A percentile compares a stretch with the other conserved stretches of the same genome.
These are phyloP conservation scores for Acer saccharum DNA, from an alignment of 345 rosid species.

Conservation along the genomic window DNA sequence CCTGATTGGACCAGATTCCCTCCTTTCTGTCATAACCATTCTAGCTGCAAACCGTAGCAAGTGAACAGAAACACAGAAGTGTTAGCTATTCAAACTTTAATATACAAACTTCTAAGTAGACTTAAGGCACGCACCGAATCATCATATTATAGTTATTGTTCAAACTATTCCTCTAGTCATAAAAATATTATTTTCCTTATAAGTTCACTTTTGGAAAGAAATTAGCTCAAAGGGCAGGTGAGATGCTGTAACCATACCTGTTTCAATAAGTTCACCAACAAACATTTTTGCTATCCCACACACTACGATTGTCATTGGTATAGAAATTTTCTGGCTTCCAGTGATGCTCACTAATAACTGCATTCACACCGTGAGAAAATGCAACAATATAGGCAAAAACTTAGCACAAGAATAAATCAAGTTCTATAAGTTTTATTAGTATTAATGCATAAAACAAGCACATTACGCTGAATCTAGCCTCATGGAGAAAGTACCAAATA, in stretches of 20 bases:
- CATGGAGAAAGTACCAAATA: too few relatives aligned
- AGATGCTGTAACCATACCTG: conserved; percentile 46
- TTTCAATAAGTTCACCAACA: conserved; percentile 98
- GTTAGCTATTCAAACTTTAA: not conserved
- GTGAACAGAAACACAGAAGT: not conserved
- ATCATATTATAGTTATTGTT: not conserved
- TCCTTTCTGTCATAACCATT: conserved; percentile 87
- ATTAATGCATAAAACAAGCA: not conserved
- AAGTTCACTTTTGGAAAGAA: not conserved
- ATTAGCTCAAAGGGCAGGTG: not conserved
- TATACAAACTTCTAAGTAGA: not conserved
- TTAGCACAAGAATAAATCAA: conserved; percentile 5
- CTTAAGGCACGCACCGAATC: not conserved
- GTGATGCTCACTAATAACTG: conserved; percentile 79
- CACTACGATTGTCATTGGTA: conserved; percentile 82
- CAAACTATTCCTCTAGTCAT: not conserved
- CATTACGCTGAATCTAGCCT: not conserved
- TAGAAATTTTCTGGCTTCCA: conserved; percentile 76
- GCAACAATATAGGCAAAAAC: not conserved
- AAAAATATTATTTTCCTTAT: not conserved
- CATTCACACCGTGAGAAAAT: conserved; percentile 25
- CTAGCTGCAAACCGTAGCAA: conserved; percentile 52
- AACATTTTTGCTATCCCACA: conserved; percentile 98
- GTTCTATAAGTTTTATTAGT: not conserved
- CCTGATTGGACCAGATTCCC: conserved; percentile 90